Evolutionary conservation across 2,329 filamentous ascomycete genomes (phyloP).

Genomic region (Polychaeton citri): DNA sequence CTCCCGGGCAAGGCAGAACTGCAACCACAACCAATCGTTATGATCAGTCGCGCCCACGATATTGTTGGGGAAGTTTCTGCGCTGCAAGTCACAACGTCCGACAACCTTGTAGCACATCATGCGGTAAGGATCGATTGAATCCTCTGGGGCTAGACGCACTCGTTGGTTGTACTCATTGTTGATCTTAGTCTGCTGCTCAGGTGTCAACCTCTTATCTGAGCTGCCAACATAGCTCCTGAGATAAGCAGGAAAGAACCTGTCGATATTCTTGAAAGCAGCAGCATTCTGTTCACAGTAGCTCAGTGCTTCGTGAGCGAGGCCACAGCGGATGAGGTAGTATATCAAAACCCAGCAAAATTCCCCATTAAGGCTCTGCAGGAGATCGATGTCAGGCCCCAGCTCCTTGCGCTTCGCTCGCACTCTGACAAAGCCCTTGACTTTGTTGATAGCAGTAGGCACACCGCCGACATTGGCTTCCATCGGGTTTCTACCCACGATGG

Average conservation of each 20-base stretch:
- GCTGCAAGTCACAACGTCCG: slow-evolving; percentile 55
- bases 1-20: slow-evolving; percentile 50
- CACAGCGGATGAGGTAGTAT: slow-evolving; percentile 79
- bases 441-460: slow-evolving; percentile 74
- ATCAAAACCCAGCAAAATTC: slow-evolving; percentile 91
- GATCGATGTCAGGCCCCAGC: slow-evolving; percentile 58
- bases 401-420: slow-evolving; percentile 69
- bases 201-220: slow-evolving; percentile 61
- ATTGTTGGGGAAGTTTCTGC: slow-evolving; percentile 37
- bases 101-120: slow-evolving; percentile 98
- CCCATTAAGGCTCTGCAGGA: slow-evolving; percentile 54
- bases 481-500: slow-evolving; percentile 66
- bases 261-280: slow-evolving; percentile 73
- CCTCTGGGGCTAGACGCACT: slow-evolving; percentile 68
- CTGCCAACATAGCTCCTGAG: slow-evolving; percentile 71
- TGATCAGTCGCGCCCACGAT: slow-evolving; percentile 37
- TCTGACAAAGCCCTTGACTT: slow-evolving; percentile 84
- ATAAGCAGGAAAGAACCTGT: slow-evolving; percentile 80
- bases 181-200: slow-evolving; percentile 73
- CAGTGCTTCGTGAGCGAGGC: slow-evolving; percentile 70
- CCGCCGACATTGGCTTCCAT: slow-evolving; percentile 82
- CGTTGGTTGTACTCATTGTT: slow-evolving; percentile 82
- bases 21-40: slow-evolving; percentile 56
- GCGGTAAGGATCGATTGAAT: slow-evolving; percentile 83
- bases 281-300: slow-evolving; percentile 72